phyloP scores from a whole-genome alignment of 805 yeast genomes.

The Zygotorulaspora danielsina region DNA sequence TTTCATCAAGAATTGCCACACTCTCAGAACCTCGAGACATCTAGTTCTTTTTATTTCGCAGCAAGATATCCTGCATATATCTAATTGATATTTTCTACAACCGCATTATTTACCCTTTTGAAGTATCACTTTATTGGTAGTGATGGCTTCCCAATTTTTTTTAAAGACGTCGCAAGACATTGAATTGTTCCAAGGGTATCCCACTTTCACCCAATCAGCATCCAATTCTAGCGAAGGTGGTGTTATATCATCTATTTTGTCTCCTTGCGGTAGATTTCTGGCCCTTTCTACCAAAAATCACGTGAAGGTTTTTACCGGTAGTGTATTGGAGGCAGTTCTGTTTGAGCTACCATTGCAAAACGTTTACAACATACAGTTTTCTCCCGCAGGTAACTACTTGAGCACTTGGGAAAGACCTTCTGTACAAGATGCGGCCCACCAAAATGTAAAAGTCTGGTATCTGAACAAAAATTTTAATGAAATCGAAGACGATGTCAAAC shows the following conservation, averaged over 20 bases:
- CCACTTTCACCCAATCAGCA: slow-evolving; percentile 27
- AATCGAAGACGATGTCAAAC: slow-evolving; percentile 10
- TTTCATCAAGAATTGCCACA: too few relatives aligned
- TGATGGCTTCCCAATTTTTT: slow-evolving; percentile 36
- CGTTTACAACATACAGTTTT: slow-evolving; percentile 76
- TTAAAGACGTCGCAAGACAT: slow-evolving; percentile 35
- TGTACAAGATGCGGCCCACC: slow-evolving; percentile 62
- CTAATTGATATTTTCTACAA: too few relatives aligned
- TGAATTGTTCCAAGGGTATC: slow-evolving; percentile 36
- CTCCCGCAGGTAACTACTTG: slow-evolving; percentile 80
- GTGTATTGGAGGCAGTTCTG: slow-evolving; percentile 22
- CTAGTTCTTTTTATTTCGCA: too few relatives aligned
- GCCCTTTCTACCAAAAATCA: slow-evolving; percentile 30
- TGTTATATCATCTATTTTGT: slow-evolving; percentile 29
- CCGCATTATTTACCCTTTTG: too few relatives aligned
- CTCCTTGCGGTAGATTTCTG: slow-evolving; percentile 36
- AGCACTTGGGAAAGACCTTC: slow-evolving; percentile 90
- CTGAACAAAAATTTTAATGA: slow-evolving; percentile 45
- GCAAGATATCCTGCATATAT: background rate
- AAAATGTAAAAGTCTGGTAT: slow-evolving; percentile 77
- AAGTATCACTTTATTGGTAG: too few relatives aligned
- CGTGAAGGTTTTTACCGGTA: slow-evolving; percentile 31
- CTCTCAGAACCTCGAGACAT: too few relatives aligned
- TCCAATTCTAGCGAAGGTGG: slow-evolving; percentile 20
- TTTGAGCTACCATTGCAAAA: slow-evolving; percentile 45